Base-by-base conservation (phyloP, 306 rosid species). In the Dryas octopetala region DNA sequence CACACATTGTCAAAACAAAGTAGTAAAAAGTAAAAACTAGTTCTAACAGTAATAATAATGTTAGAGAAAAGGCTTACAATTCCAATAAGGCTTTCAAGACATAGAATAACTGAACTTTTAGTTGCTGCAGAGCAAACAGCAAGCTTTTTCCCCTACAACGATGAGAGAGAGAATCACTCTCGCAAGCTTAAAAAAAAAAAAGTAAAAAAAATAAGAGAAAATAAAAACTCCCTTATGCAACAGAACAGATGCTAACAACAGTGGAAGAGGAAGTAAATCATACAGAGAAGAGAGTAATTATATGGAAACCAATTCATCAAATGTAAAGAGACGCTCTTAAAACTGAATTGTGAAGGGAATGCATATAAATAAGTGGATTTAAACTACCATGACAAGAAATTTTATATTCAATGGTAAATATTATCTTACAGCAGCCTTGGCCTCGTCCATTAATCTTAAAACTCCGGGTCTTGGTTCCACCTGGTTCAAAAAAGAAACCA, bases 91-190 rank as follows among this genome's bases (percentile, higher is more conserved):
- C 86, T 90, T 87, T 95, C 96, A 71, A 95, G 96, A 79, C 96
- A 91, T 5, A 95, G 83, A 66, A 95, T 80, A 68, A 95, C 98
- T 61, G 98, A 95, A 78, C 97, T 95, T 80, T 91, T 95, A 77
- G 98, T 95, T 9, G 98, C 98, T 59, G 98, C 98, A 62, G 98
- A 95, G 80, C 98, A 95, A 82, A 95, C 97, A 40, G 96, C 97
- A 38, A 95, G 89, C 78, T 82, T 85, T 82, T 79, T 91, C 43
- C 98, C 97, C 98, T 95, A 69, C 70, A 81, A 77, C 63, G 84
- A 55, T 54, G 74, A 66, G 58, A 71, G 14, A 65, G 19, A 47
- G 50, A 9, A 72, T 53, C 40, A 76, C 53, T 60, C 63, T 50
- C 52, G 19, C 52, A 60, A 62, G 52, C 68, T 51, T 45, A 46